phyloP scores from a whole-genome alignment of 2,329 filamentous ascomycete genomes.

The Lojkania enalia region DNA sequence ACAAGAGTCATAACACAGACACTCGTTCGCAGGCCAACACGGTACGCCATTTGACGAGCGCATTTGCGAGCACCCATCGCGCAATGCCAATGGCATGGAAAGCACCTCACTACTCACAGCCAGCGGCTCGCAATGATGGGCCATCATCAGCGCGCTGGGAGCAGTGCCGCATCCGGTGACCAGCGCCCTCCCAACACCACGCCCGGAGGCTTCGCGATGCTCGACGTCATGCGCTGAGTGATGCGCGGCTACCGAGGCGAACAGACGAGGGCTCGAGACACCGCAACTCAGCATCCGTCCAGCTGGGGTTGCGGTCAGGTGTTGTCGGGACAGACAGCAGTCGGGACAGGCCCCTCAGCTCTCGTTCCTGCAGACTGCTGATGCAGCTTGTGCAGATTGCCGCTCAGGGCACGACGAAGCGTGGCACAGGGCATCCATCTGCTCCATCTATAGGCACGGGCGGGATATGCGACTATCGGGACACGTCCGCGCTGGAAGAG shows the following conservation, averaged over 20 bases:
- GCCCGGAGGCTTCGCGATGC: slow-evolving; percentile 37
- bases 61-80: no score
- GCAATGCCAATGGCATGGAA: no score
- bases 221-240: slow-evolving; percentile 37
- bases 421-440: neutral
- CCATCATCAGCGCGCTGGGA: neutral
- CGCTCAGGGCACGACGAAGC: neutral
- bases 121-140: neutral
- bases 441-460: neutral
- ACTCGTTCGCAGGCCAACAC: no score
- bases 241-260: slow-evolving; percentile 6
- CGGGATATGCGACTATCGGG: no score
- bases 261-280: neutral
- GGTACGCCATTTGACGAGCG: no score
- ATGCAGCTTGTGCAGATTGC: neutral
- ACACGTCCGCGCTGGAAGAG: neutral
- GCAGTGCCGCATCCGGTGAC: slow-evolving; percentile 13
- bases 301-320: slow-evolving; percentile 1
- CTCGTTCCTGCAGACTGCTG: slow-evolving; percentile 11
- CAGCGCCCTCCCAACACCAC: slow-evolving; percentile 6
- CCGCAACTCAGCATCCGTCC: neutral
- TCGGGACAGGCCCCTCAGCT: neutral
- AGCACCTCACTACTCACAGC: no score
- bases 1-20: no score
- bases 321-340: neutral